Evolutionary conservation across 768 basidiomycete species (phyloP).

Genomic region (Boletus fagicola): DNA sequence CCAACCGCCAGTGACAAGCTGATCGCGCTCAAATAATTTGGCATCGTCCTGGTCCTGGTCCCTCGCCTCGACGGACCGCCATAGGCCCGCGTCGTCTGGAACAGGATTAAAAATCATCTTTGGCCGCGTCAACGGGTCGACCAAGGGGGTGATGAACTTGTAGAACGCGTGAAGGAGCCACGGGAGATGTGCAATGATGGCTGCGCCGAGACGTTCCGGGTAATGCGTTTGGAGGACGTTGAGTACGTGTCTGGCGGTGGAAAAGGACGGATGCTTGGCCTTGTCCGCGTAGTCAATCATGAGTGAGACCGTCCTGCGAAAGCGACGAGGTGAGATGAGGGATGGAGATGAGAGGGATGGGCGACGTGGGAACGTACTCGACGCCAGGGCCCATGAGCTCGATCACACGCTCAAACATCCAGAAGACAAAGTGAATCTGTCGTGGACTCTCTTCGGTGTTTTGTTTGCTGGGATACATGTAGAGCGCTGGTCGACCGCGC

Average conservation of each 20-base stretch:
- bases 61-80: constrained; percentile 25
- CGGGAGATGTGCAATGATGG: constrained; percentile 79
- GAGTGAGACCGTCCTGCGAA: constrained; percentile 57
- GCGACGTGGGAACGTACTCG: constrained; percentile 51
- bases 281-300: constrained; percentile 79
- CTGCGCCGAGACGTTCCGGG: constrained; percentile 78
- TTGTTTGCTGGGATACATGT: constrained; percentile 68
- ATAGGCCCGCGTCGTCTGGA: constrained; percentile 23
- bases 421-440: constrained; percentile 73
- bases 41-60: constrained; percentile 18
- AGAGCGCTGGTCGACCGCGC: constrained; percentile 61
- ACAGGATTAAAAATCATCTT: constrained; percentile 77
- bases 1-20: constrained; percentile 71
- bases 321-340: neutral
- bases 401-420: constrained; percentile 71
- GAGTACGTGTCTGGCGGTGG: constrained; percentile 42
- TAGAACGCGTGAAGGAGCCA: constrained; percentile 73
- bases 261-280: constrained; percentile 54
- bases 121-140: constrained; percentile 76
- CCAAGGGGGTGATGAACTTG: constrained; percentile 75
- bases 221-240: constrained; percentile 79
- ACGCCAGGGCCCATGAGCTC: constrained; percentile 81
- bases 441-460: constrained; percentile 69
- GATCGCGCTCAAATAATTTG: constrained; percentile 59
- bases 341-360: neutral